These are phyloP conservation scores for Apophysomyces variabilis DNA, from an alignment of 371 early-diverging fungal species.

Conservation along the genomic window DNA sequence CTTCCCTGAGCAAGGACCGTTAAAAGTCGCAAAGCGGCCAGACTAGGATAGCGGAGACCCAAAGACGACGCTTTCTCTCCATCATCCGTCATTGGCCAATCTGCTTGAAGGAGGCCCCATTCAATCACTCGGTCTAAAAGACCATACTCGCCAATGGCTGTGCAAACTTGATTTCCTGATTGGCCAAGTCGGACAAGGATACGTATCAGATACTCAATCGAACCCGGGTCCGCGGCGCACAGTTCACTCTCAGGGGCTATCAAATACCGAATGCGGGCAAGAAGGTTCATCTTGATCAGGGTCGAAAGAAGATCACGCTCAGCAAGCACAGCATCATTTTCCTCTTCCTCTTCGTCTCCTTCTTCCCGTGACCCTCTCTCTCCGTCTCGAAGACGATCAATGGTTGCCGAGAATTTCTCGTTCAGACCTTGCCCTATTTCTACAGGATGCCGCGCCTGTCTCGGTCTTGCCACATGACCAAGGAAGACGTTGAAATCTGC, in stretches of 20 bases:
- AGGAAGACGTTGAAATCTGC: constrained; percentile 31
- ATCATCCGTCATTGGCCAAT: constrained; percentile 54
- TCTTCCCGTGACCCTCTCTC: not conserved
- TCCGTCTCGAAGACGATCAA: constrained; percentile 11
- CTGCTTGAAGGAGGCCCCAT: constrained; percentile 43
- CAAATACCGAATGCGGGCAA: constrained; percentile 62
- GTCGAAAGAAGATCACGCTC: constrained; percentile 58
- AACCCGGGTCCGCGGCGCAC: constrained; percentile 38
- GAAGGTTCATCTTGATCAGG: constrained; percentile 58
- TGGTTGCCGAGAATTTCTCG: constrained; percentile 24
- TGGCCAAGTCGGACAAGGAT: constrained; percentile 54
- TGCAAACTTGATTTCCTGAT: constrained; percentile 47
- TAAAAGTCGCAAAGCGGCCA: constrained; percentile 44
- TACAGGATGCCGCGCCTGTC: constrained; percentile 19
- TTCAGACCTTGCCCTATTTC: constrained; percentile 18
- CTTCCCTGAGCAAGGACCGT: constrained; percentile 51
- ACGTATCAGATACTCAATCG: constrained; percentile 48
- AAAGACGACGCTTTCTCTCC: constrained; percentile 6
- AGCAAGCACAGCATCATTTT: constrained; percentile 51
- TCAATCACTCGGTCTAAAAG: constrained; percentile 49
- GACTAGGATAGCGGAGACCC: constrained; percentile 35
- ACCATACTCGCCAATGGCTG: constrained; percentile 52
- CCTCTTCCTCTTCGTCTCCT: constrained; percentile 23
- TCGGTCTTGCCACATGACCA: constrained; percentile 26
- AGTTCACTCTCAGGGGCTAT: constrained; percentile 40